Evolutionary conservation across 805 yeast genomes (phyloP), one percentile per base, ranked within the genome.

Genomic region (Nakazawaea pomicola): DNA sequence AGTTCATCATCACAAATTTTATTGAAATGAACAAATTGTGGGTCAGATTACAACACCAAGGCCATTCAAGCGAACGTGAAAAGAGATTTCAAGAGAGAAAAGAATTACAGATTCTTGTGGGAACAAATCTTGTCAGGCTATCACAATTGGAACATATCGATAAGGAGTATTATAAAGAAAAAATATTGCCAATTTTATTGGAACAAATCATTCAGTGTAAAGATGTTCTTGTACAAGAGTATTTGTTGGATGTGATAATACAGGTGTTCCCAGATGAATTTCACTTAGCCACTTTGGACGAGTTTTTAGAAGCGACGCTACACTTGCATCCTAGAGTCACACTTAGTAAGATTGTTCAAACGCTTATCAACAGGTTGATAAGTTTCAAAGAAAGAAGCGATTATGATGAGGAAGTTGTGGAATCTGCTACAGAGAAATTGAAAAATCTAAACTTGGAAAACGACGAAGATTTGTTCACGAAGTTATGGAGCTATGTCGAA

Each of bases 1-100:
- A 80, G 44, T 91, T 90, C 55, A 75, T 90, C 27, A 72, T 87
- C 39, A 77, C 86, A 15, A 93, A 93, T 58, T 93, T 93, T 58
- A 80, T 91, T 43, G 99, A 93, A 59, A 93, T 93, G 99, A 93
- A 93, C 66, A 93, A 93, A 60, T 69, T 93, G 35, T 93, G 99
- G 99, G 98, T 93, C 4, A 74, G 99, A 38, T 67, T 90, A 49
- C 98, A 91, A 62, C 96, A 90, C 58, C 96, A 89, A 61, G 98
- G 98, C 2, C 96, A 88, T 47, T 76, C 91, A 3, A 74, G 84
- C 31, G 96, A 91, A 52, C 73, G 86, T 29, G 77, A 70, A 29
- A 76, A 83, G 57, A 72, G 97, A 43, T 74, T 72, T 17, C 72
- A 70, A 45, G 98, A 93, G 61, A 72, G 99, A 17, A 80, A 81